Evolutionary conservation across 1,284 basidiomycete genomes (phyloP), one percentile per base, ranked within the genome.

Genomic region (Vanrija sp.): DNA sequence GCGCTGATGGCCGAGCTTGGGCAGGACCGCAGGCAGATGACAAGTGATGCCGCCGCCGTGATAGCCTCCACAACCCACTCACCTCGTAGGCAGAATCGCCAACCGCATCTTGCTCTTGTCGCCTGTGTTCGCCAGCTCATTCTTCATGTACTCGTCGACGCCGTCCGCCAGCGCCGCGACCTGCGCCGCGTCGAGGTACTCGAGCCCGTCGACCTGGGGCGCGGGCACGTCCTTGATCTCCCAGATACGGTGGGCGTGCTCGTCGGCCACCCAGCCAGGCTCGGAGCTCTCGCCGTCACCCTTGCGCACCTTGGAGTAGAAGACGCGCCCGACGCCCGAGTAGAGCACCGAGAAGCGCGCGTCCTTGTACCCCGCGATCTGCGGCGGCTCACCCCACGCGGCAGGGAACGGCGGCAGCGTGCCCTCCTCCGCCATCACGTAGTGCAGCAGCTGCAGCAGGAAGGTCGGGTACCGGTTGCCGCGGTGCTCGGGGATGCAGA

Each of bases 401-500:
- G 38, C 15, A 0, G 69, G 68, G 46, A 64, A 65, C 14, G 58
- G 53, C 6, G 63, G 63, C 1, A 67, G 50, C 10, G 38, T 25
- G 10, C 42, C n/a, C 2, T 48, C 49, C 12, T 52, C 38, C 16
- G 57, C 62, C 16, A 68, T 47, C 5, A 54, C 39, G 55, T 69
- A 66, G 46, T 74, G 71, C 23, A 74, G 55, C 16, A 70, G 56
- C 6, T 57, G 56, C 18, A 72, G 55, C 18, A 73, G 46, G 48
- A 65, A 66, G 21, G 65, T 65, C 2, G 68, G 68, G 51, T 67
- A 71, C 3, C 68, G 67, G n/a, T 65, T 57, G 2, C 63, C 68
- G 19, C 61, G 65, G 53, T 71, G 63, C 15, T 59, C 12, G 2
- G 50, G 43, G 10, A 66, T 64, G 16, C 68, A 71, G 45, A 68